A percentile compares a stretch with the other conserved stretches of the same genome.
phyloP scores from a whole-genome alignment of 179 eudicot genomes.

The Spergularia azorica region DNA sequence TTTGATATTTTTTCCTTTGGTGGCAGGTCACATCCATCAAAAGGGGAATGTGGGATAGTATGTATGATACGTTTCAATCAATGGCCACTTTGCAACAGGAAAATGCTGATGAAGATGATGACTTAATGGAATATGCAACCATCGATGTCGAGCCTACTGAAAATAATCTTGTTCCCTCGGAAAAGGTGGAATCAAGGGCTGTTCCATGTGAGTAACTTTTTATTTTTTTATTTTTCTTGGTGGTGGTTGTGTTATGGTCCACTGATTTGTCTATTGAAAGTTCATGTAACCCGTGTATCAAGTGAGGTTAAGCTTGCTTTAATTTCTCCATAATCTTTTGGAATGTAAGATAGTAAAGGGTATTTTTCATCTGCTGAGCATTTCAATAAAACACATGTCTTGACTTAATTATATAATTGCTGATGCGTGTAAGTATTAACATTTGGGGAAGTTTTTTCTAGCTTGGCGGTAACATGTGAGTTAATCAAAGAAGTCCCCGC shows the following conservation, averaged over 20 bases:
- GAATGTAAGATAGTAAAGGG: background rate
- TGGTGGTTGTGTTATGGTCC: background rate
- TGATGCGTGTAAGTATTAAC: no score
- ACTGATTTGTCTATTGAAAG: background rate
- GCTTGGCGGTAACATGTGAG: background rate
- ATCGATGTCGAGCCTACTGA: slow-evolving; percentile 56
- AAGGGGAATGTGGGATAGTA: slow-evolving; percentile 86
- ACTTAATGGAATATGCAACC: slow-evolving; percentile 40
- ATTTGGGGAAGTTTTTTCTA: background rate
- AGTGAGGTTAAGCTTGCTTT: background rate
- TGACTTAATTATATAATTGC: no score
- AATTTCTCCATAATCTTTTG: background rate
- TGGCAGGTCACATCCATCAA: slow-evolving; percentile 77
- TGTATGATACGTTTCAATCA: slow-evolving; percentile 72
- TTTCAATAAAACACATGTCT: no score
- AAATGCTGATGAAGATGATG: slow-evolving; percentile 24
- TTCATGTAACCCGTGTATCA: background rate
- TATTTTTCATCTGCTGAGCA: no score
- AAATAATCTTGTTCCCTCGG: slow-evolving; percentile 28
- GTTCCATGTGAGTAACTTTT: slow-evolving; percentile 45
- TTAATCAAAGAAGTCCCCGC: background rate
- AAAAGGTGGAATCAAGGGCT: slow-evolving; percentile 16
- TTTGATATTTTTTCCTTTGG: slow-evolving; percentile 6
- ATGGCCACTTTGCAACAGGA: slow-evolving; percentile 42
- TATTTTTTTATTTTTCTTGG: background rate